These are phyloP conservation scores for Crithidia acanthocephali DNA, from an alignment of 208 protist genomes.

Conservation along the genomic window DNA sequence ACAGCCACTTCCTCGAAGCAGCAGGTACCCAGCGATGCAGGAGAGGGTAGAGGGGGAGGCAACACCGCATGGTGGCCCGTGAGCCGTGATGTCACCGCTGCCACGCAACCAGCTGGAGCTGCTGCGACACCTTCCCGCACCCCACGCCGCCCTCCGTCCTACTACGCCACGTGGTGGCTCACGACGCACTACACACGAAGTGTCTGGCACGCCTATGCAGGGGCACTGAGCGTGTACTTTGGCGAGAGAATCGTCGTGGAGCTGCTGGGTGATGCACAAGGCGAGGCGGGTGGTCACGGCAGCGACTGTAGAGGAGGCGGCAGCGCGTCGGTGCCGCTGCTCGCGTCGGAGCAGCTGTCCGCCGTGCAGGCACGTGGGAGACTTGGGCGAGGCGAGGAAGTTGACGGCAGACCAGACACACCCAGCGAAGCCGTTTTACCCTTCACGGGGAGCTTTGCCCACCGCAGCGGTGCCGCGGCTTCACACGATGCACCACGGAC, in stretches of 20 bases:
- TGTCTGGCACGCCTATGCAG: conserved; percentile 60
- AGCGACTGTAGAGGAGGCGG: background rate
- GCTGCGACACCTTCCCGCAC: too few species aligned
- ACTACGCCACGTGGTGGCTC: conserved; percentile 45
- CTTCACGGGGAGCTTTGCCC: background rate
- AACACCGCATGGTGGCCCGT: background rate
- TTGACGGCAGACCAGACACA: background rate
- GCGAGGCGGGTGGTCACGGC: background rate
- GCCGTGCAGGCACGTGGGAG: conserved; percentile 20
- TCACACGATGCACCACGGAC: too few species aligned
- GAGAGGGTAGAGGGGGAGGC: too few species aligned
- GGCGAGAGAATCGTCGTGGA: conserved; percentile 28
- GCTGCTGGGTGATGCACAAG: conserved; percentile 10
- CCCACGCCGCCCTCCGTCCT: background rate
- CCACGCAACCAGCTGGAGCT: background rate
- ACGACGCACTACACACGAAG: conserved; percentile 60
- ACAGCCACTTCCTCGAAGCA: too few species aligned
- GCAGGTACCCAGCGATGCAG: too few species aligned
- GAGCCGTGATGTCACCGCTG: background rate
- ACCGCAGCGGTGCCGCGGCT: background rate
- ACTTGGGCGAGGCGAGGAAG: background rate
- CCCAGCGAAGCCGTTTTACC: background rate
- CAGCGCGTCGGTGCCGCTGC: background rate
- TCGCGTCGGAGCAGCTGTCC: background rate
- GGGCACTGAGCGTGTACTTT: conserved; percentile 41